Conservation (phyloP, 345 rosid genomes). For the Brassica incana region DNA sequence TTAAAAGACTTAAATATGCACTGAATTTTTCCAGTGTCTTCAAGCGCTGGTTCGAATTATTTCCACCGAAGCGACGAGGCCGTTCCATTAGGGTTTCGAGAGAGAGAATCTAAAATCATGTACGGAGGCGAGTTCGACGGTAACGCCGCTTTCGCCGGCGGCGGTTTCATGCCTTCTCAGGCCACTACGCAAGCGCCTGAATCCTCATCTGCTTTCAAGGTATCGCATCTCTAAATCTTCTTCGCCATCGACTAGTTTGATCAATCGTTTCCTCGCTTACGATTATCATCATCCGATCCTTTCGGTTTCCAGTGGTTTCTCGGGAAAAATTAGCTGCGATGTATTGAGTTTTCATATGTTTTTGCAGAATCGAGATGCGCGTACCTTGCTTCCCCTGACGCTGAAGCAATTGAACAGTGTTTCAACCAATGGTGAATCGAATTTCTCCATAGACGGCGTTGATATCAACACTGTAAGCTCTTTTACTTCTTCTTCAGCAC, state of each 20-base stretch:
- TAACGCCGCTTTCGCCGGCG: constrained; percentile 81
- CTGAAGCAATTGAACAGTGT: constrained; percentile 60
- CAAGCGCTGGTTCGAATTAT: not conserved
- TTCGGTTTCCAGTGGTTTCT: constrained; percentile 20
- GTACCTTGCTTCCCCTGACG: constrained; percentile 65
- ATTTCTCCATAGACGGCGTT: constrained; percentile 57
- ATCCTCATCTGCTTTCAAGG: constrained; percentile 53
- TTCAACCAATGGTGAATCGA: constrained; percentile 51
- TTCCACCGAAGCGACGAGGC: constrained; percentile 22
- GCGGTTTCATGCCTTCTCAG: constrained; percentile 89
- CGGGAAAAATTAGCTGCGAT: constrained; percentile 15
- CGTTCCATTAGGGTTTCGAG: constrained; percentile 29
- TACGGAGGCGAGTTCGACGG: constrained; percentile 72
- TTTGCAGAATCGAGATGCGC: constrained; percentile 56
- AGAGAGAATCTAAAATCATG: constrained; percentile 37
- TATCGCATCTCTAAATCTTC: constrained; percentile 25
- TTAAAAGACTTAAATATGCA: not conserved
- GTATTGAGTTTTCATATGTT: constrained; percentile 4
- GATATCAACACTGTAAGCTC: constrained; percentile 58
- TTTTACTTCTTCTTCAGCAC: not conserved
- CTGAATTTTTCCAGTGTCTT: not conserved
- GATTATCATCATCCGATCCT: not conserved
- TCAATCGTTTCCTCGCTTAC: not conserved
- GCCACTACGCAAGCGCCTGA: constrained; percentile 52
- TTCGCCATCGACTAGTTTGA: not conserved